Base-by-base conservation (phyloP, 306 rosid genomes). In the Inga laurina region DNA sequence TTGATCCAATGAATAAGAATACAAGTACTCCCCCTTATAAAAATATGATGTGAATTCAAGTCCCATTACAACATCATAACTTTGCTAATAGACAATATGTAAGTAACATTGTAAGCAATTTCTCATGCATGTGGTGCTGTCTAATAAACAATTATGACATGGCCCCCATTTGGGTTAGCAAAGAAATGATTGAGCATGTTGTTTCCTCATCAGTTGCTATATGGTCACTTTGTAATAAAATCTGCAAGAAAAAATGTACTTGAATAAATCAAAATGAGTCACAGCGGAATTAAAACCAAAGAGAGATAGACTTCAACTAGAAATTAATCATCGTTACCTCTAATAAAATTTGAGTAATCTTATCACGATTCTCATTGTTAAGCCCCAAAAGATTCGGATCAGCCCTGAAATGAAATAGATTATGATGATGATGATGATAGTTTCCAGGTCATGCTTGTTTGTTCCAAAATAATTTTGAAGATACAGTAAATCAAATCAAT, bases 351-450 rank as follows among this genome's bases (percentile, higher is more conserved):
- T 67, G 46, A 41, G 54, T 24, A 19, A 71, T 51, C 73, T n/a
- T 11, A 5, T 65, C 59, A 81, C 64, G 85, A 78, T 85, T 77
- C 54, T 51, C 30, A 0, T 85, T 51, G 10, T 85, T 16, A 8
- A 44, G 35, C 46, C 88, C 85, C 74, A 85, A 77, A 52, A 85
- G 77, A 30, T 85, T 35, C 39, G 19, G 37, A 72, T 85, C 85
- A 35, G 8, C 15, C 35, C 88, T 85, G 83, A 48, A 46, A 32
- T 7, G 10, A 65, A 24, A 32, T 44, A 48, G 35, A 65, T 10
- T 18, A 44, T 22, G 13, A 44, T 11, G 1, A 39, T 37, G 10
- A 2, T 52, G 39, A 43, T 16, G 11, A 41, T 37, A 18, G 34
- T 70, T 48, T 45, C 30, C 75, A 61, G 41, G 37, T 49, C 16